Percentiles rank a stretch among this genome's conserved stretches.
phyloP scores from a whole-genome alignment of 2,329 filamentous ascomycete genomes.

The Zasmidium citrigriseum region DNA sequence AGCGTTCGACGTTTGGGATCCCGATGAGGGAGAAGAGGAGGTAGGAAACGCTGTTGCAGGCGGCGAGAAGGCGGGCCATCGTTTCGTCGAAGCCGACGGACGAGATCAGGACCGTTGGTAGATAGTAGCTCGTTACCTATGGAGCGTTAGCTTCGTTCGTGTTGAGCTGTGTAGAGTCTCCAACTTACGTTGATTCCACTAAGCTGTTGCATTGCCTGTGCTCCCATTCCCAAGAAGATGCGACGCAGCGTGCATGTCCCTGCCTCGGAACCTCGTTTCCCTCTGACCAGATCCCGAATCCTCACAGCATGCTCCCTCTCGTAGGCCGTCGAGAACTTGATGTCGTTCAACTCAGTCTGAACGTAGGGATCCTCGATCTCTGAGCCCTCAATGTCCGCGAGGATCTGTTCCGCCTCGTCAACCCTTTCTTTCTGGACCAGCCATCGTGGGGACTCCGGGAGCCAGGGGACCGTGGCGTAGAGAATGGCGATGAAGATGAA shows the following conservation, averaged over 20 bases:
- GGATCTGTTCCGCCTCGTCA: constrained; percentile 51
- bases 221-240: constrained; percentile 55
- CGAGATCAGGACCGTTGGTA: constrained; percentile 61
- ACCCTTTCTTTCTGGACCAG: constrained; percentile 47
- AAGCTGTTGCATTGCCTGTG: constrained; percentile 55
- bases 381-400: constrained; percentile 51
- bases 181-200: constrained; percentile 29
- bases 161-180: no score
- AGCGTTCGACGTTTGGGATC: constrained; percentile 52
- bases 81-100: constrained; percentile 56
- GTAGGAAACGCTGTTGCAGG: constrained; percentile 54
- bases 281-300: constrained; percentile 53
- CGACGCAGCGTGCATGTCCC: constrained; percentile 54
- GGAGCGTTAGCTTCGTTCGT: constrained; percentile 25
- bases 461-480: constrained; percentile 48
- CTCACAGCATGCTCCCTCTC: constrained; percentile 52
- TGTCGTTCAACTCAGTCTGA: constrained; percentile 47
- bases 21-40: constrained; percentile 50
- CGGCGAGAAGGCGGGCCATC: constrained; percentile 57
- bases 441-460: constrained; percentile 52
- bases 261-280: constrained; percentile 45
- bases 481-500: constrained; percentile 53
- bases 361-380: constrained; percentile 48
- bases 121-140: constrained; percentile 51
- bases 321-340: constrained; percentile 51